Conservation (phyloP, 176 grass and related monocot species). For the Calamus simplicifolius region DNA sequence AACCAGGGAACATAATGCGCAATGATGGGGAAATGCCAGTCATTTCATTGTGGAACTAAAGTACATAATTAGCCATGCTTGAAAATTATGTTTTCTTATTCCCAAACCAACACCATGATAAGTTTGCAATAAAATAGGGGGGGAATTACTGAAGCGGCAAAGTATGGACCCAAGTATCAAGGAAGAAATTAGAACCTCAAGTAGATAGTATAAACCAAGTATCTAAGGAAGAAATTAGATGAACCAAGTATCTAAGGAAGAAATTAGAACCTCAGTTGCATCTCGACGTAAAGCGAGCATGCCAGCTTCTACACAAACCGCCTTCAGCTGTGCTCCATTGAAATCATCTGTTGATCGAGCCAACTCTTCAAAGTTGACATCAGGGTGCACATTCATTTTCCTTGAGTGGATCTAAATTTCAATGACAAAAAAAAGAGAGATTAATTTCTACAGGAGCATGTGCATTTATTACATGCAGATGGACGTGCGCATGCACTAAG, state of each 20-base stretch:
- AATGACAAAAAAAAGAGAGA: background rate
- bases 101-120: too few relatives aligned
- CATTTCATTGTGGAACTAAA: too few relatives aligned
- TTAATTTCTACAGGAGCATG: too few relatives aligned
- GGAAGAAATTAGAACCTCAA: slow-evolving; percentile 35
- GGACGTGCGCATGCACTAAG: too few relatives aligned
- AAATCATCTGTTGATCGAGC: slow-evolving; percentile 81
- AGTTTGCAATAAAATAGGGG: too few relatives aligned
- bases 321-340: slow-evolving; percentile 86
- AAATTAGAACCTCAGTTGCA: slow-evolving; percentile 61
- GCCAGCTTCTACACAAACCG: slow-evolving; percentile 92
- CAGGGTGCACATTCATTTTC: slow-evolving; percentile 88
- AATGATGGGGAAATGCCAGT: too few relatives aligned
- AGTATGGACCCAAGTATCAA: background rate
- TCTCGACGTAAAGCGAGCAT: slow-evolving; percentile 84
- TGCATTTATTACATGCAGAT: too few relatives aligned
- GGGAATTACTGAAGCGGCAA: too few relatives aligned
- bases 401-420: slow-evolving; percentile 70
- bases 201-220: too few relatives aligned
- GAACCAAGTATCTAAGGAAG: background rate
- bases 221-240: background rate
- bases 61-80: too few relatives aligned
- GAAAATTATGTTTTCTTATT: too few relatives aligned
- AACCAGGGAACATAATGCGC: too few relatives aligned
- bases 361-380: slow-evolving; percentile 97